These are phyloP conservation scores for Saturnispora halmiae DNA, from an alignment of 805 yeast genomes.

Conservation along the genomic window DNA sequence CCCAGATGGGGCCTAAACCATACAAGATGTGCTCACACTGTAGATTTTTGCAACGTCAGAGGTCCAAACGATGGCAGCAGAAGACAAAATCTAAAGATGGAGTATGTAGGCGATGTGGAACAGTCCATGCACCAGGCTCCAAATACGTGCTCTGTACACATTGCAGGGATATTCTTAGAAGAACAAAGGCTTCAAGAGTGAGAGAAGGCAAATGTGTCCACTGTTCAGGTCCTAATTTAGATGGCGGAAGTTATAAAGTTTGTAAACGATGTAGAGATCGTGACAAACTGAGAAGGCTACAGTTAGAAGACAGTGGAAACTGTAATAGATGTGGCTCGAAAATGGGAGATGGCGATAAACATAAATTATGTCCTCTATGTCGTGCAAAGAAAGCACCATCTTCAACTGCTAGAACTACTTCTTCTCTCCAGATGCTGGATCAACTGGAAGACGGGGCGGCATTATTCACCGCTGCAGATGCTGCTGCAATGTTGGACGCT, in stretches of 20 bases:
- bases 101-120: conserved; percentile 60
- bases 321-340: conserved; percentile 55
- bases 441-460: background rate
- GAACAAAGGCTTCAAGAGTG: conserved; percentile 48
- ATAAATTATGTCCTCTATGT: conserved; percentile 49
- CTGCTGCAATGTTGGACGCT: conserved; percentile 6
- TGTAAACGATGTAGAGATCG: conserved; percentile 55
- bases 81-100: conserved; percentile 52
- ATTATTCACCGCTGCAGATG: background rate
- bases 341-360: conserved; percentile 38
- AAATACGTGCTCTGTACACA: conserved; percentile 52
- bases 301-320: conserved; percentile 47
- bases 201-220: conserved; percentile 61
- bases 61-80: conserved; percentile 57
- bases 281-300: conserved; percentile 48
- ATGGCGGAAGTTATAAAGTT: conserved; percentile 47
- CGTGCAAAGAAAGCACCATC: conserved; percentile 41
- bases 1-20: conserved; percentile 36
- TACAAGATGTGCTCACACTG: conserved; percentile 57
- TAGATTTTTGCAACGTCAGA: conserved; percentile 51
- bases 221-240: conserved; percentile 48
- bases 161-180: conserved; percentile 47
- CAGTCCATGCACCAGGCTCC: conserved; percentile 31
- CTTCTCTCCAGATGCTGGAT: background rate
- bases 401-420: background rate